Base-by-base conservation (phyloP, 495 filamentous ascomycete genomes). In the Penicillium lividum region DNA sequence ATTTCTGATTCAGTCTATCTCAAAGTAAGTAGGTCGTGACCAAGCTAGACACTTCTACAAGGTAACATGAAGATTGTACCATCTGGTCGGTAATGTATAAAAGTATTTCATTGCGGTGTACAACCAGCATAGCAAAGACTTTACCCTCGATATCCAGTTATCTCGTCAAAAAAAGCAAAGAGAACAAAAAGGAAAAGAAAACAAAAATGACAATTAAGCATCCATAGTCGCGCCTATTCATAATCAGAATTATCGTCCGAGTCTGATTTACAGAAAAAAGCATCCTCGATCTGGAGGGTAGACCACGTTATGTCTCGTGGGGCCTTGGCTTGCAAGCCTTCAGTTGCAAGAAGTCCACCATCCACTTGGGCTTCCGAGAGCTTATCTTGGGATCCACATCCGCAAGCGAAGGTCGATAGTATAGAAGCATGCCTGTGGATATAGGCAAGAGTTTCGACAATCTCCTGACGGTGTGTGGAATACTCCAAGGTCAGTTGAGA, bases 391-490 rank as follows among this genome's bases (percentile, higher is more conserved):
- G 36, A n/a, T 40, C 11, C 11, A 40, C 36, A 10, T 10, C 36
- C 10, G 36, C 11, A 40, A 40, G 36, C 7, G 7, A 40, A 40
- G 36, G 36, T 40, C 36, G 36, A 46, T 46, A 46, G 27, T 25
- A 46, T 46, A 46, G 44, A 46, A 16, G 44, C 44, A 9, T 46
- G 16, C 27, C 18, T 46, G 27, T 46, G 44, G 15, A 46, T 4
- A 27, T 46, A 46, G 44, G 44, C 44, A 46, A 46, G 44, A 16
- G 16, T 46, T 18, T 27, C 44, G 18, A 46, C 6, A 46, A 46
- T 46, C 27, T 46, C 44, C 44, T 46, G 44, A 16, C 18, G 16
- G 7, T 46, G 44, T 8, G 5, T 40, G 10, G 36, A 22, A 46
- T 46, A 46, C 4, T 46, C 27, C 6, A 46, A 25, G 44, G 4